A percentile compares a stretch with the other conserved stretches of the same genome.
Evolutionary conservation across 345 rosid genomes (phyloP).

Genomic region (Euclidium syriacum): DNA sequence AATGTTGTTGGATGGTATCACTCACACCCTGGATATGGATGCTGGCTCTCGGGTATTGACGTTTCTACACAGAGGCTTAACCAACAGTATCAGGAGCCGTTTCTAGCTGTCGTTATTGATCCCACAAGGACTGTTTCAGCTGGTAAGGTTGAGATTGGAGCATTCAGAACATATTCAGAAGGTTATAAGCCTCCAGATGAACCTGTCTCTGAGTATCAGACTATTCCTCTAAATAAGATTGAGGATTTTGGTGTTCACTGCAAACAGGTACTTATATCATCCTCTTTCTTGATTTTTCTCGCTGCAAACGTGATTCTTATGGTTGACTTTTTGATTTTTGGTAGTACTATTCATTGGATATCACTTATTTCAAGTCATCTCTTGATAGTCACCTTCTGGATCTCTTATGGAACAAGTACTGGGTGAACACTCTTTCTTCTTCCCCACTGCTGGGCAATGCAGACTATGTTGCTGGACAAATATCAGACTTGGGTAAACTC

Average conservation of each 20-base stretch:
- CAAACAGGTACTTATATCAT: conserved; percentile 98
- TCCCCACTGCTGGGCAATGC: conserved; percentile 97
- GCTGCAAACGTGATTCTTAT: neutral
- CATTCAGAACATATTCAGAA: conserved; percentile 95
- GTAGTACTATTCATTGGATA: conserved; percentile 92
- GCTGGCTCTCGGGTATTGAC: conserved; percentile 99
- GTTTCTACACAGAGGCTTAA: conserved; percentile 98
- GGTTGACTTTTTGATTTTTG: conserved; percentile 22
- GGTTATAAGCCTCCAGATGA: conserved; percentile 28
- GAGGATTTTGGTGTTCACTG: conserved; percentile 57
- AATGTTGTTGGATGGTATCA: conserved; percentile 77
- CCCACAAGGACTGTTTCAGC: conserved; percentile 99
- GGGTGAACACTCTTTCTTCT: conserved; percentile 91
- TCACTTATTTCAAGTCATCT: conserved; percentile 93
- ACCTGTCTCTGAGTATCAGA: conserved; percentile 64
- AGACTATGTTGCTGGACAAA: conserved; percentile 98
- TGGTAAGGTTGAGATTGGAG: conserved; percentile 99
- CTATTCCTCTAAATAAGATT: conserved; percentile 72
- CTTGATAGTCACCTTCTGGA: conserved; percentile 97
- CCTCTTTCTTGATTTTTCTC: too few species aligned
- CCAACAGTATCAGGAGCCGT: conserved; percentile 96
- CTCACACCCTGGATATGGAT: conserved; percentile 99
- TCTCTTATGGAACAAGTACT: conserved; percentile 85
- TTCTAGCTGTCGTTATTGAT: conserved; percentile 91
- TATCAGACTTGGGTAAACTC: conserved; percentile 87